Conservation (phyloP, 495 filamentous ascomycete species). For the Achaetomiella virescens region DNA sequence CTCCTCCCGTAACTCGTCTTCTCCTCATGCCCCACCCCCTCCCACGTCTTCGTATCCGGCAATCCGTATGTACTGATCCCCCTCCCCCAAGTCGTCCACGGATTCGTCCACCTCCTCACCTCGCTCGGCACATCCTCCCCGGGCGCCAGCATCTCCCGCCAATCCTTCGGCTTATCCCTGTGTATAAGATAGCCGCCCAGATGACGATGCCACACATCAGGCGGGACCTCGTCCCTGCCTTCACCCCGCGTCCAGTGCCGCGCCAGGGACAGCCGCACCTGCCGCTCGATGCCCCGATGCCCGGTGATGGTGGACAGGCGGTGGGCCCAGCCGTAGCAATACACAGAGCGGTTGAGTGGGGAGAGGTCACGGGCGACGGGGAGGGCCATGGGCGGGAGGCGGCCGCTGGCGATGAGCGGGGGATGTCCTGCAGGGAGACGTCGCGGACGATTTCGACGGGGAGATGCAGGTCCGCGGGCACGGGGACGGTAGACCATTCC, state of each 20-base stretch:
- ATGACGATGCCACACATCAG: conserved; percentile 28
- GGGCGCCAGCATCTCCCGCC: conserved; percentile 18
- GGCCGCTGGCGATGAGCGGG: conserved; percentile 4
- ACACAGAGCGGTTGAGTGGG: conserved; percentile 28
- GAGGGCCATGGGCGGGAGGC: conserved; percentile 25
- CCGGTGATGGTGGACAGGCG: conserved; percentile 26
- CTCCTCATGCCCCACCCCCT: conserved; percentile 29
- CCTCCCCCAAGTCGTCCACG: conserved; percentile 31
- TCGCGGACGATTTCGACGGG: conserved; percentile 28
- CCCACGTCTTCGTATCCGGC: conserved; percentile 33
- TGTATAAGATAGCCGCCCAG: conserved; percentile 29
- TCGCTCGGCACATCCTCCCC: conserved; percentile 20
- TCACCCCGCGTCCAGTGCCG: conserved; percentile 18
- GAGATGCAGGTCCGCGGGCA: conserved; percentile 23
- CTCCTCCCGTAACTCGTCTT: conserved; percentile 23
- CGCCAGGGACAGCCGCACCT: conserved; percentile 23
- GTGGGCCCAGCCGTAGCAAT: conserved; percentile 27
- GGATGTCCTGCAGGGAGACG: conserved; percentile 16
- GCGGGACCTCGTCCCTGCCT: conserved; percentile 13
- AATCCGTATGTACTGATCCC: conserved; percentile 30
- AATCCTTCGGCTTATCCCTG: conserved; percentile 30
- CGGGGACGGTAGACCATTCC: conserved; percentile 22
- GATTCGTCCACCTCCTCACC: conserved; percentile 25
- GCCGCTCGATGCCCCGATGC: conserved; percentile 29
- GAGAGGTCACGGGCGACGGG: conserved; percentile 24